phyloP scores from a whole-genome alignment of 225 moss, liverwort and hornwort species.

The Anthoceros angustus region DNA sequence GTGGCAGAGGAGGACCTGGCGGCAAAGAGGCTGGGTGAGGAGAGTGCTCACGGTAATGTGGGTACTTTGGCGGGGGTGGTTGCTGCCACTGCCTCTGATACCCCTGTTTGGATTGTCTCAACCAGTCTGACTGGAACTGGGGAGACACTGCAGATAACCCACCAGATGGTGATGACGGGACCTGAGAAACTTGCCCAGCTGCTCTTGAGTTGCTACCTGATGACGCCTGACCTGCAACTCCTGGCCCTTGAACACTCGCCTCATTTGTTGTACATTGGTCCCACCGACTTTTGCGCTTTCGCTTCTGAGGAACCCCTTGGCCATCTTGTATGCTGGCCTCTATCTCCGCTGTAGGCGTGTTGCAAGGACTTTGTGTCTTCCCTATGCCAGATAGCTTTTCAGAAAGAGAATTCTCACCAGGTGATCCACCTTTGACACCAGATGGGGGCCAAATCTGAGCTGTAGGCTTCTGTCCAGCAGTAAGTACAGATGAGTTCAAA shows the following conservation, averaged over 20 bases:
- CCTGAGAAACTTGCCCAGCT: neutral
- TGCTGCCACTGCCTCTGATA: constrained; percentile 3
- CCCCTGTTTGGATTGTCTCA: neutral
- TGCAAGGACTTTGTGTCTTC: neutral
- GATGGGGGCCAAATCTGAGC: neutral
- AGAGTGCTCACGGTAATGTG: neutral
- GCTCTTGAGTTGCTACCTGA: neutral
- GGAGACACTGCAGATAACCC: neutral
- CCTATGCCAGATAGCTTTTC: neutral
- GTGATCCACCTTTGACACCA: neutral
- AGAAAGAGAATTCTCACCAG: neutral
- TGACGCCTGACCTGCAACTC: neutral
- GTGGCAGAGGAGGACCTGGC: constrained; percentile 13
- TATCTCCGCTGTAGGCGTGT: neutral
- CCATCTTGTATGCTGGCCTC: neutral
- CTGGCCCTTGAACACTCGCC: constrained; percentile 5
- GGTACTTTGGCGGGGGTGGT: neutral
- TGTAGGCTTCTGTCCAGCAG: neutral
- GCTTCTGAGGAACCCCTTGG: constrained; percentile 9
- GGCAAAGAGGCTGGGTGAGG: constrained; percentile 4
- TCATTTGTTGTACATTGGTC: constrained; percentile 18
- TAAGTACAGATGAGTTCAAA: neutral
- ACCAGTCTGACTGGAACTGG: neutral
- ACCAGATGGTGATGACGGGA: neutral
- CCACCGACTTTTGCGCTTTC: constrained; percentile 43